Percentiles rank a stretch among this genome's conserved stretches.
Evolutionary conservation across 495 filamentous ascomycete genomes (phyloP).

Genomic region (Penicillium mononematosum): DNA sequence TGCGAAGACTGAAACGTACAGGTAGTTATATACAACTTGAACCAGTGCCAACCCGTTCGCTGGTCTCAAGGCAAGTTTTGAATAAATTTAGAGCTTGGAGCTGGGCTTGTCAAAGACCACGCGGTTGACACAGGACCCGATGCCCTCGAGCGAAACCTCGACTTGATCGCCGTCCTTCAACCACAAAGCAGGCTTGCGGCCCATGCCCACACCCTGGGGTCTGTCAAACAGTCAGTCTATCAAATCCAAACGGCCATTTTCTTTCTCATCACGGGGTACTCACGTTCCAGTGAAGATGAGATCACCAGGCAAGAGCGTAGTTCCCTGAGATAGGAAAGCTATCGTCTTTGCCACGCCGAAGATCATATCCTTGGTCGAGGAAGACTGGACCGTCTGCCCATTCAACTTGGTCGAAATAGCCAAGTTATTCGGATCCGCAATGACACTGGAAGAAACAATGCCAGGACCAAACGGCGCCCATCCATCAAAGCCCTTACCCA

Average conservation of each 20-base stretch:
- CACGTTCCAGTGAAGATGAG: conserved; percentile 84
- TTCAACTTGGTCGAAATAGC: conserved; percentile 69
- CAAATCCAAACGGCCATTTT: background rate
- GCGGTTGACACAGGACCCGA: conserved; percentile 69
- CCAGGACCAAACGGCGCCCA: conserved; percentile 88
- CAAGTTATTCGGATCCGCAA: conserved; percentile 67
- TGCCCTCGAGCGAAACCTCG: conserved; percentile 68
- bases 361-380: conserved; percentile 76
- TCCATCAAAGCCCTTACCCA: conserved; percentile 85
- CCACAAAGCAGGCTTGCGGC: conserved; percentile 70
- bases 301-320: conserved; percentile 75
- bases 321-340: conserved; percentile 71
- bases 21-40: conserved; percentile 3
- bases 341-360: conserved; percentile 75
- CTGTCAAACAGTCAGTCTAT: conserved; percentile 33
- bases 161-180: conserved; percentile 78
- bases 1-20: conserved; percentile 1
- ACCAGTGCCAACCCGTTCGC: background rate
- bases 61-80: background rate
- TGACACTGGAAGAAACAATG: conserved; percentile 65
- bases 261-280: conserved; percentile 33
- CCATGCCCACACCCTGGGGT: conserved; percentile 78
- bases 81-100: conserved; percentile 47
- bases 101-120: conserved; percentile 62
- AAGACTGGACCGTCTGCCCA: conserved; percentile 69